phyloP scores from a whole-genome alignment of 345 rosid genomes.

The Firmiana major region DNA sequence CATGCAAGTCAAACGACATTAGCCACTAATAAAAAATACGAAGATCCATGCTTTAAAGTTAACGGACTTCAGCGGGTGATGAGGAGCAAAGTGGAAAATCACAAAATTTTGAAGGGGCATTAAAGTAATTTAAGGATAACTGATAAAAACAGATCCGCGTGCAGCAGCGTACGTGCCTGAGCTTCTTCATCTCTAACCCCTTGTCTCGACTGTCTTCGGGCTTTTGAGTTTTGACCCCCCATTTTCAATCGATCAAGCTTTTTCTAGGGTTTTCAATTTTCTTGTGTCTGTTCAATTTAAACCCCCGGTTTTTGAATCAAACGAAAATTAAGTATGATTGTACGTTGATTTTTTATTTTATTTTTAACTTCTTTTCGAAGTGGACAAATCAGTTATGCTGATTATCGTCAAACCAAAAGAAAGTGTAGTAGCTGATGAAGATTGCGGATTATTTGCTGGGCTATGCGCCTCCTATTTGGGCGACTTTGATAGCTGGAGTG shows the following conservation, averaged over 20 bases:
- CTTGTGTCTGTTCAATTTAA: not conserved
- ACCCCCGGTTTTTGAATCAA: not conserved
- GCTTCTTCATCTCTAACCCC: not conserved
- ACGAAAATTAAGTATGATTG: not conserved
- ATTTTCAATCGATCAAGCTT: not conserved
- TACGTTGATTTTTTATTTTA: not conserved
- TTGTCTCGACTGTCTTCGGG: not conserved
- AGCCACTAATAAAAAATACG: too few relatives aligned
- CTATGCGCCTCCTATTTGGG: constrained; percentile 73
- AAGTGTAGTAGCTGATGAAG: constrained; percentile 30
- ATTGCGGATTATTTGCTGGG: constrained; percentile 21
- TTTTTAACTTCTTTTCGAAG: not conserved
- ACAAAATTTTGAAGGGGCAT: not conserved
- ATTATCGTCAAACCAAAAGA: not conserved
- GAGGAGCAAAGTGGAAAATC: too few relatives aligned
- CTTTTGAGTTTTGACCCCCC: not conserved
- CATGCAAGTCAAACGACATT: not conserved
- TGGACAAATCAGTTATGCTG: not conserved
- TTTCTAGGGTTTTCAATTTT: not conserved
- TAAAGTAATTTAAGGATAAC: not conserved
- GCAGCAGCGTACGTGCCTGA: not conserved
- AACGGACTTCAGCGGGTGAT: too few relatives aligned
- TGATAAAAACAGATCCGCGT: not conserved
- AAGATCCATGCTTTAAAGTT: too few relatives aligned
- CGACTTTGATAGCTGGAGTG: constrained; percentile 55